Conservation (phyloP, 2,329 filamentous ascomycete species). For the Botrytis byssoidea region DNA sequence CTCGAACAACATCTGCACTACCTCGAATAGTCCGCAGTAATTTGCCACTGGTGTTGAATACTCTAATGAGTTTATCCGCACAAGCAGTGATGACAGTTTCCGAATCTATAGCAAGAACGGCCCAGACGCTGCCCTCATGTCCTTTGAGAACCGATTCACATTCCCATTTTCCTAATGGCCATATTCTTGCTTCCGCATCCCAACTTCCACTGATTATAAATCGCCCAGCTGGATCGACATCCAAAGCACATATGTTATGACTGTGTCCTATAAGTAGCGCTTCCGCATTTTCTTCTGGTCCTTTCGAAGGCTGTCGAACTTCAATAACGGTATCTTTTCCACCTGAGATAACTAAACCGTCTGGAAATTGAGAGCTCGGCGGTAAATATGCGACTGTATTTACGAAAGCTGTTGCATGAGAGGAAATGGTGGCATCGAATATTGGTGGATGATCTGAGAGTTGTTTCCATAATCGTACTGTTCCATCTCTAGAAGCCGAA, state of each 20-base stretch:
- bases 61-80: constrained; percentile 83
- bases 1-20: constrained; percentile 80
- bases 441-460: constrained; percentile 61
- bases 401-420: constrained; percentile 80
- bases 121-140: constrained; percentile 84
- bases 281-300: constrained; percentile 74
- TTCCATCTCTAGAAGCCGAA: constrained; percentile 88
- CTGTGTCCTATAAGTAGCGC: constrained; percentile 82
- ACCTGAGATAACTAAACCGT: constrained; percentile 82
- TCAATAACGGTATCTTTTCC: constrained; percentile 94
- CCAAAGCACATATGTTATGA: constrained; percentile 84
- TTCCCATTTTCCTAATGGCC: constrained; percentile 85
- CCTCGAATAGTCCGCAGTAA: constrained; percentile 64
- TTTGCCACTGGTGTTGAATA: constrained; percentile 68
- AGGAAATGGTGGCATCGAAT: constrained; percentile 76
- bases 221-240: constrained; percentile 68
- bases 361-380: constrained; percentile 62
- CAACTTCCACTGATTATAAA: constrained; percentile 90
- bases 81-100: constrained; percentile 85
- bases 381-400: constrained; percentile 79
- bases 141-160: constrained; percentile 68
- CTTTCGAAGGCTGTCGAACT: constrained; percentile 69
- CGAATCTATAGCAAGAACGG: constrained; percentile 79
- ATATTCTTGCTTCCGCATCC: constrained; percentile 85
- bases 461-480: constrained; percentile 81